These are phyloP conservation scores for Ustilago crameri DNA, from an alignment of 1,284 basidiomycete species.

Conservation along the genomic window DNA sequence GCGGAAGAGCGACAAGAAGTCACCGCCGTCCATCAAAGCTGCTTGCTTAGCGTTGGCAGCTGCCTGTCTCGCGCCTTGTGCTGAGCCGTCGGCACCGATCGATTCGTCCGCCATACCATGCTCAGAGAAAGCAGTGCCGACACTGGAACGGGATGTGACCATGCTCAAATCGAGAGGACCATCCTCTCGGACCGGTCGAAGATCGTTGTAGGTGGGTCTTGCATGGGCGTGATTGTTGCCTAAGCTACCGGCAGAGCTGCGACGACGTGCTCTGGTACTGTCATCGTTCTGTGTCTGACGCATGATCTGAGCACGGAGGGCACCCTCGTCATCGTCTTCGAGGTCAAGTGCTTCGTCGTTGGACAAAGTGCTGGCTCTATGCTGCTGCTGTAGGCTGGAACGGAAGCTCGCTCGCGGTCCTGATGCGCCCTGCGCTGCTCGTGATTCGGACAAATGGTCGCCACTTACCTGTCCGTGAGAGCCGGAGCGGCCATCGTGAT, in stretches of 20 bases:
- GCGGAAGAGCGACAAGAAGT: constrained; percentile 35
- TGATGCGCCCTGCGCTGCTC: constrained; percentile 2
- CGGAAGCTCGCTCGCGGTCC: constrained; percentile 18
- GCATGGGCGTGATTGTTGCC: constrained; percentile 7
- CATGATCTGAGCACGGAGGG: constrained; percentile 19
- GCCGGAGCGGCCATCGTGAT: constrained; percentile 9
- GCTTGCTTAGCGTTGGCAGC: constrained; percentile 8
- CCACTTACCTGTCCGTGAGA: constrained; percentile 15
- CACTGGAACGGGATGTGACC: constrained; percentile 37
- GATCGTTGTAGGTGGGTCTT: constrained; percentile 20
- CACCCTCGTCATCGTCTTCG: constrained; percentile 46
- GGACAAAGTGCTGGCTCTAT: constrained; percentile 4
- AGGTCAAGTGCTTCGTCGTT: constrained; percentile 53
- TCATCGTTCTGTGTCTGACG: constrained; percentile 2
- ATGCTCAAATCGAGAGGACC: constrained; percentile 30
- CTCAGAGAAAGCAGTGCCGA: constrained; percentile 29
- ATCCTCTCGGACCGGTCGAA: constrained; percentile 51
- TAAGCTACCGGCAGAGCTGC: constrained; percentile 41
- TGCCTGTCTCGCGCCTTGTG: constrained; percentile 12
- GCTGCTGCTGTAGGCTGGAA: constrained; percentile 25
- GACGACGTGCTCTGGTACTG: constrained; percentile 10
- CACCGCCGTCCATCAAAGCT: constrained; percentile 19
- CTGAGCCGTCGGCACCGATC: constrained; percentile 8
- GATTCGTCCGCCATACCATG: constrained; percentile 23
- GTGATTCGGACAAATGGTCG: constrained; percentile 8